phyloP scores from a whole-genome alignment of 208 protist species.

The Herpetomonas tarakana region DNA sequence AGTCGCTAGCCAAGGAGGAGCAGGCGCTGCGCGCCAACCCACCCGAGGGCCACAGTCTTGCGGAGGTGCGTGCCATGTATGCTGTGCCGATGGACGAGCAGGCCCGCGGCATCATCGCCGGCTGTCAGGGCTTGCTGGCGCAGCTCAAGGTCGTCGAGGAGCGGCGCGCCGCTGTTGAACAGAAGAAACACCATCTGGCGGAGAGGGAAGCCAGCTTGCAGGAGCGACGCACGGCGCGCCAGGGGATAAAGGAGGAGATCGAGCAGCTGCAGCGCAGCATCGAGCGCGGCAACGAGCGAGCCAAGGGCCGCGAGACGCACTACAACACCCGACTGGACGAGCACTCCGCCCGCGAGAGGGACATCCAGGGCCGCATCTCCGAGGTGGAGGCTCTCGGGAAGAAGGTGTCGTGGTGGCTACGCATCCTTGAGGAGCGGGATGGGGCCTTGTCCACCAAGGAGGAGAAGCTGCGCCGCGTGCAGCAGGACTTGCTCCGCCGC shows the following conservation, averaged over 20 bases:
- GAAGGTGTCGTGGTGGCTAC: conserved; percentile 63
- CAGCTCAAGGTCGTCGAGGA: conserved; percentile 40
- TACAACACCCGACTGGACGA: conserved; percentile 37
- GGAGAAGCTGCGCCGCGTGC: conserved; percentile 49
- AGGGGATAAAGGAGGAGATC: conserved; percentile 36
- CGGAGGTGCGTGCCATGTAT: conserved; percentile 19
- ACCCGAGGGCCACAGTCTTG: conserved; percentile 21
- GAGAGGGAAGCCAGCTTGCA: conserved; percentile 42
- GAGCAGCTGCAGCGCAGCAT: conserved; percentile 27
- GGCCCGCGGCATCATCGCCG: conserved; percentile 21
- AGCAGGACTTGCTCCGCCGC: conserved; percentile 54
- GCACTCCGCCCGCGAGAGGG: conserved; percentile 46
- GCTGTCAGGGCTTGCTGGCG: conserved; percentile 24
- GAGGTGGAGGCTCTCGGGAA: conserved; percentile 71
- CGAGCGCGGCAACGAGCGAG: conserved; percentile 18
- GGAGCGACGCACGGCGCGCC: conserved; percentile 34
- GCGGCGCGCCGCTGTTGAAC: conserved; percentile 39
- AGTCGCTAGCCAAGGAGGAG: conserved; percentile 33
- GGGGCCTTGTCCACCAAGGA: conserved; percentile 51
- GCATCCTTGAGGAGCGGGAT: conserved; percentile 72
- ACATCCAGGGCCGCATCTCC: conserved; percentile 43
- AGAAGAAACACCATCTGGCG: conserved; percentile 38
- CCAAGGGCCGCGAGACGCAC: conserved; percentile 34
- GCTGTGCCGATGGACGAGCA: conserved; percentile 18
- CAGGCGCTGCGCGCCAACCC: conserved; percentile 27